phyloP scores from a whole-genome alignment of 306 rosid genomes.

The Ammopiptanthus mongolicus region DNA sequence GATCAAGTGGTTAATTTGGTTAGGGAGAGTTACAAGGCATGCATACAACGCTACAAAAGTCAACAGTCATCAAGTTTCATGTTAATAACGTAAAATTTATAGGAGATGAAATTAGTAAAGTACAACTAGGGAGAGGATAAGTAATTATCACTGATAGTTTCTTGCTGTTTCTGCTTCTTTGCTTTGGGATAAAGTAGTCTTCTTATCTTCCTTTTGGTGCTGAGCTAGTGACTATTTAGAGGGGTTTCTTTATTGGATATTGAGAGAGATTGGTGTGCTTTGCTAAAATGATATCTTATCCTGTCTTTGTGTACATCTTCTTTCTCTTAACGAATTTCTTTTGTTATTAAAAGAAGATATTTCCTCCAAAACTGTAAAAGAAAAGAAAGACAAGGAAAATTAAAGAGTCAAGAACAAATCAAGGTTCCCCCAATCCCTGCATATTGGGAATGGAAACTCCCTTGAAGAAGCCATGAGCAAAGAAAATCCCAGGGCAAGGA shows the following conservation, averaged over 20 bases:
- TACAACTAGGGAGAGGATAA: background rate
- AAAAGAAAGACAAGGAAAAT: background rate
- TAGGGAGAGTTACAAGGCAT: background rate
- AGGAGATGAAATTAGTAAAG: background rate
- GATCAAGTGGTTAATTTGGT: background rate
- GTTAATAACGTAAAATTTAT: constrained; percentile 8
- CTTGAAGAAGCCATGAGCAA: background rate
- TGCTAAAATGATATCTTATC: background rate
- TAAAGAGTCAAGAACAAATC: background rate
- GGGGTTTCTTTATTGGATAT: background rate
- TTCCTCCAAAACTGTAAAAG: background rate
- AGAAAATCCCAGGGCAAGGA: background rate
- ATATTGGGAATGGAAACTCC: background rate
- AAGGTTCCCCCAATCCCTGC: background rate
- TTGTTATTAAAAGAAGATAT: background rate
- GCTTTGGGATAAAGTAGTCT: background rate
- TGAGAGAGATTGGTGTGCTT: background rate
- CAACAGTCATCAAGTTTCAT: background rate
- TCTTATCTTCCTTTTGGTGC: background rate
- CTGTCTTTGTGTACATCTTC: background rate
- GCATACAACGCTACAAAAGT: background rate
- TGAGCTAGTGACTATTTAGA: background rate
- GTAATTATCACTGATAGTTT: background rate
- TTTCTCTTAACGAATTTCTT: background rate
- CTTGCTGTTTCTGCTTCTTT: background rate